phyloP scores from a whole-genome alignment of 73 alveolate genomes.

The Blepharisma stoltei region DNA sequence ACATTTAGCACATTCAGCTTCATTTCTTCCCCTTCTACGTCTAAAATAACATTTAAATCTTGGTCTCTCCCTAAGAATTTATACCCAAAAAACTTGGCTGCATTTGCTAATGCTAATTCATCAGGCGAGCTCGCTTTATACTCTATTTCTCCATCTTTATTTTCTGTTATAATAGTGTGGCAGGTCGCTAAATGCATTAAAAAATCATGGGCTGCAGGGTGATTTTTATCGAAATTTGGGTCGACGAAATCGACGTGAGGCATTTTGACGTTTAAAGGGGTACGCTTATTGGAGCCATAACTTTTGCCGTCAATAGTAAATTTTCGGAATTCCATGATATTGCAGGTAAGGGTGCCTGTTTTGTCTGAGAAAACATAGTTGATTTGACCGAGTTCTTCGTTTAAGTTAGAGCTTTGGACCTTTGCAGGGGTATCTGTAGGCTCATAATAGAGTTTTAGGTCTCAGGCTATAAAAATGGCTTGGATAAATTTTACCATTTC shows the following conservation, averaged over 20 bases:
- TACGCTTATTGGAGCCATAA: conserved; percentile 3
- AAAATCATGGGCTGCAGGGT: conserved; percentile 29
- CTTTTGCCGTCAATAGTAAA: conserved; percentile 16
- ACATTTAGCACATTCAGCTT: conserved; percentile 64
- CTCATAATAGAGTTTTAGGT: conserved; percentile 71
- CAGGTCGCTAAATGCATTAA: conserved; percentile 55
- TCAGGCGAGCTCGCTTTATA: conserved; percentile 92
- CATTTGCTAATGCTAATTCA: conserved; percentile 93
- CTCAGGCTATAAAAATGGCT: conserved; percentile 80
- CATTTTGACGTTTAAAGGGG: background rate
- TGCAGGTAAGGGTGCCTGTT: conserved; percentile 94
- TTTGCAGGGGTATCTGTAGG: conserved; percentile 69
- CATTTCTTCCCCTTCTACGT: conserved; percentile 28
- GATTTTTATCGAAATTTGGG: background rate
- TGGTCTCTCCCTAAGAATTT: conserved; percentile 77
- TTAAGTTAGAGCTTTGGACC: conserved; percentile 82
- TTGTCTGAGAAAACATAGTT: conserved; percentile 88
- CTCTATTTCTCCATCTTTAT: conserved; percentile 36
- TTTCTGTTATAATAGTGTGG: conserved; percentile 65
- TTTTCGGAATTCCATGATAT: conserved; percentile 37
- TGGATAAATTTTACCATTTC: conserved; percentile 81
- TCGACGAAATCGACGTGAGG: conserved; percentile 1
- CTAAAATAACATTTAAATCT: conserved; percentile 54
- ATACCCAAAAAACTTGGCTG: conserved; percentile 76
- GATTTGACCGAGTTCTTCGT: conserved; percentile 92